Evolutionary conservation across 1,284 basidiomycete species (phyloP), one percentile per base, ranked within the genome.

Genomic region (Hemileia vastatrix): DNA sequence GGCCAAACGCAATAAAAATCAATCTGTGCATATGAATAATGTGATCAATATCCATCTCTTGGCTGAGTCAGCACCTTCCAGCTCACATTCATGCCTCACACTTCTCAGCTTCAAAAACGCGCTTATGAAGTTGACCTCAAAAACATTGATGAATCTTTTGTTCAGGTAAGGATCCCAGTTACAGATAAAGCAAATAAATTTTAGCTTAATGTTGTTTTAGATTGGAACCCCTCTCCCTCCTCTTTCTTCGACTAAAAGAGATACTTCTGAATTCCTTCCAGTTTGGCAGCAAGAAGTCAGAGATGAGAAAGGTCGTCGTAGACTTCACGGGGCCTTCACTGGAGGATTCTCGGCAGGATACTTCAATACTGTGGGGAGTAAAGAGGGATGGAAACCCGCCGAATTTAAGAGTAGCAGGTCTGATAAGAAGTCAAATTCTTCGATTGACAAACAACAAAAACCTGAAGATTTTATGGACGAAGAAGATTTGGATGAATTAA

Each of bases 391-490:
- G 93, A 78, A 88, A 3, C 94, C 94, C 0, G 82, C 86, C 8
- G 87, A 88, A 2, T 98, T 97, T 54, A 65, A 66, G 4, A 71
- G 69, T 9, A 71, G 68, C 76, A 85, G 89, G 19, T 93, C 90
- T 0, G 93, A 89, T 8, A 82, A 90, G 19, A 77, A 77, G 15
- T 86, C 56, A 13, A 66, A 88, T 48, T 82, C 90, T 36, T 84
- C 85, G 0, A 48, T 62, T 24, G 85, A 85, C 71, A 76, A 82
- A 66, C 82, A 82, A 69, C 75, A 75, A 0, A 57, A 13, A 27
- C 84, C 87, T 0, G 90, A 96, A 74, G 94, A 97, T 75, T 97
- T 91, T 76, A 98, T 98, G 94, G 94, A 98, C 77, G 94, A 96
- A 49, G 95, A 98, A 77, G 94, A 96, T 76, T 78, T 94, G n/a